These are phyloP conservation scores for Penicillium decumbens DNA, from an alignment of 2,329 filamentous ascomycete genomes.

Conservation along the genomic window DNA sequence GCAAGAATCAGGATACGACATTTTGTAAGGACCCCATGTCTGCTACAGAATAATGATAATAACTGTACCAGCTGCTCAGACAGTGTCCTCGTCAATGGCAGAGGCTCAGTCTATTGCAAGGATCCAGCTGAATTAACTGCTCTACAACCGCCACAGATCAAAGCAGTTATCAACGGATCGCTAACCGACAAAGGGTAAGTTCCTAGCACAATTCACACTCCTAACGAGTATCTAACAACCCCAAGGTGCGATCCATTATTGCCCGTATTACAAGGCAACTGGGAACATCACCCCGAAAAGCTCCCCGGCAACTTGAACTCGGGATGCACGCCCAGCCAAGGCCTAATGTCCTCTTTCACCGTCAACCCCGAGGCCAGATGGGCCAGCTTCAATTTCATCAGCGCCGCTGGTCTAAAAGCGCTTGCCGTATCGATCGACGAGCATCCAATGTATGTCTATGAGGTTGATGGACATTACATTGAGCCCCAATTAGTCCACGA, in stretches of 20 bases:
- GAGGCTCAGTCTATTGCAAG: conserved; percentile 18
- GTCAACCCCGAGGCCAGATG: conserved; percentile 42
- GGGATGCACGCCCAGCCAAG: conserved; percentile 47
- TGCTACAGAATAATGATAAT: background rate
- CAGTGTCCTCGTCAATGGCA: conserved; percentile 20
- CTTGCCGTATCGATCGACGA: conserved; percentile 44
- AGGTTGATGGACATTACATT: conserved; percentile 38
- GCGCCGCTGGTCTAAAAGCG: conserved; percentile 48
- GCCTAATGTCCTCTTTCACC: conserved; percentile 43
- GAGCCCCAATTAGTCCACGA: conserved; percentile 32
- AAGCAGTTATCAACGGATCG: conserved; percentile 4
- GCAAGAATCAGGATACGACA: background rate
- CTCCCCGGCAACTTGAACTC: conserved; percentile 14
- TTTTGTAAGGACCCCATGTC: background rate
- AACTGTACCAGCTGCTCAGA: conserved; percentile 13
- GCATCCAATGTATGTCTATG: conserved; percentile 39
- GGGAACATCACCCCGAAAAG: conserved; percentile 18
- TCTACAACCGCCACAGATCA: background rate
- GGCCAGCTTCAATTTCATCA: conserved; percentile 54
- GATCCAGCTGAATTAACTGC: conserved; percentile 12
- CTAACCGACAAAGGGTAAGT: conserved; percentile 21
- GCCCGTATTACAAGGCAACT: conserved; percentile 4
- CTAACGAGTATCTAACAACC: background rate
- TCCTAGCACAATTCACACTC: too few relatives aligned
- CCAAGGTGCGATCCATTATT: conserved; percentile 15